A percentile compares a stretch with the other conserved stretches of the same genome.
phyloP scores from a whole-genome alignment of 2,329 filamentous ascomycete genomes.

The Trichoderma koningiopsis region DNA sequence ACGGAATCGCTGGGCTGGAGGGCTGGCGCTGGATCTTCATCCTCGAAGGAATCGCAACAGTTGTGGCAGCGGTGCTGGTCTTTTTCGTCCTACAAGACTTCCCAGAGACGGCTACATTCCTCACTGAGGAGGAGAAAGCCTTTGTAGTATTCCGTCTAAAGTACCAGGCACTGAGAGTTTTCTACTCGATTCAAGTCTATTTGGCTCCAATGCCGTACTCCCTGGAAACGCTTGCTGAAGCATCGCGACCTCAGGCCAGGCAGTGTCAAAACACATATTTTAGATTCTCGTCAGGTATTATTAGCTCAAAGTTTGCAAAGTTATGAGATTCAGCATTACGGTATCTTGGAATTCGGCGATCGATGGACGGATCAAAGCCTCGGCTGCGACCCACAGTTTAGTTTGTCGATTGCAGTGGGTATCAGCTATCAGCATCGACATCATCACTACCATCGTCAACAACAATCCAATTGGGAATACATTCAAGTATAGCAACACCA shows the following conservation, averaged over 20 bases:
- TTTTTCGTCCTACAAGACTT: conserved; percentile 80
- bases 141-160: conserved; percentile 72
- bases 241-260: no score
- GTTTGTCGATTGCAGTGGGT: not conserved
- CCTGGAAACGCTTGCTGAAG: no score
- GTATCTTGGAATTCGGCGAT: not conserved
- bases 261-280: no score
- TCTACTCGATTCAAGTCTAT: no score
- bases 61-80: conserved; percentile 64
- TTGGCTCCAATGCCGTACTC: no score
- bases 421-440: not conserved
- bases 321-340: not conserved
- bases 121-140: conserved; percentile 69
- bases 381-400: conserved; percentile 4
- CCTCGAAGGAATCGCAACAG: conserved; percentile 69
- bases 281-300: no score
- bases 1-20: conserved; percentile 59
- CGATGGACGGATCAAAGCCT: not conserved
- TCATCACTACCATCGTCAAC: not conserved
- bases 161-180: conserved; percentile 53
- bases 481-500: not conserved
- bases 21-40: conserved; percentile 71
- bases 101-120: conserved; percentile 74
- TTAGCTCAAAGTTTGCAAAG: not conserved
- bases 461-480: not conserved